Evolutionary conservation across 2,329 filamentous ascomycete species (phyloP).

Genomic region (Beauveria medogensis): DNA sequence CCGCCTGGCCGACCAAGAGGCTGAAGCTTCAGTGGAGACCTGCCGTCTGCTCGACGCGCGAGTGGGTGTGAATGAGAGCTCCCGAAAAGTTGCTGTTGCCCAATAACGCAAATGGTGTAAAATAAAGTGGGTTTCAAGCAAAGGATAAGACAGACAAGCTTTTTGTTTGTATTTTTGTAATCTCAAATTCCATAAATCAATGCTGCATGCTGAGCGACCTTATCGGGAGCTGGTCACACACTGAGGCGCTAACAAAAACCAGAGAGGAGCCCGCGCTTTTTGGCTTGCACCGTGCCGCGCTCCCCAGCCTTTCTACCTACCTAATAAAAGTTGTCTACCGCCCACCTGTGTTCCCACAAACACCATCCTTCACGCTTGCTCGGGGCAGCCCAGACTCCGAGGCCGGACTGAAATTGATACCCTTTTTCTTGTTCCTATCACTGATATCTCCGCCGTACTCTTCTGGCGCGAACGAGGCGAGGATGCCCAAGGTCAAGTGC

Average conservation of each 20-base stretch:
- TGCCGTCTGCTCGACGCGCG: background rate
- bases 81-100: background rate
- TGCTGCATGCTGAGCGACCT: background rate
- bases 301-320: background rate
- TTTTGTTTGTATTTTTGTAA: background rate
- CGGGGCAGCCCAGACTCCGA: background rate
- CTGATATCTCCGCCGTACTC: background rate
- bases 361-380: background rate
- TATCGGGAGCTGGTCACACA: background rate
- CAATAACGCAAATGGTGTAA: too few relatives aligned
- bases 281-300: background rate
- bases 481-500: conserved; percentile 78
- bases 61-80: background rate
- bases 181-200: background rate
- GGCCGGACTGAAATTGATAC: background rate
- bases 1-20: background rate
- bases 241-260: background rate
- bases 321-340: background rate
- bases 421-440: too few relatives aligned
- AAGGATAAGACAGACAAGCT: background rate
- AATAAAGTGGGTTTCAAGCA: too few relatives aligned
- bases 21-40: conserved; percentile 10
- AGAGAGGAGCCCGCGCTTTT: background rate
- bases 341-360: background rate
- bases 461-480: conserved; percentile 10